These are phyloP conservation scores for Psilocybe azurescens DNA, from an alignment of 768 basidiomycete species.

Conservation along the genomic window DNA sequence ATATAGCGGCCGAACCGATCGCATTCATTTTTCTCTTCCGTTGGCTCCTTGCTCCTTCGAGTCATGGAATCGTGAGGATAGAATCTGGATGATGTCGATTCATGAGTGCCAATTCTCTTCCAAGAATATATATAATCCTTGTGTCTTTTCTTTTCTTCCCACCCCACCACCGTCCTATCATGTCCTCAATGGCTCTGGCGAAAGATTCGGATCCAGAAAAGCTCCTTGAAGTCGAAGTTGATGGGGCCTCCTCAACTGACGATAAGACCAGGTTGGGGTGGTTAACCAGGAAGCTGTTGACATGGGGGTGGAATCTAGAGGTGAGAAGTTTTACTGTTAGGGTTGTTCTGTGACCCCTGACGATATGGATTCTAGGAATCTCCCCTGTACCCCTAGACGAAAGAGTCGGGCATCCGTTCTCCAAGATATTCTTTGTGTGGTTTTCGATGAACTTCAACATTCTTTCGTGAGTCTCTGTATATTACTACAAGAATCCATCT, in stretches of 20 bases:
- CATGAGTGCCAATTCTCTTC: neutral
- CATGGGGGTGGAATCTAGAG: constrained; percentile 14
- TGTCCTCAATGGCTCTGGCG: neutral
- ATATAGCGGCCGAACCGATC: neutral
- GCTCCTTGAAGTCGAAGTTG: neutral
- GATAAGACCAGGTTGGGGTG: neutral
- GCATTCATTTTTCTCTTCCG: neutral
- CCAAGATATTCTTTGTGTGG: constrained; percentile 80
- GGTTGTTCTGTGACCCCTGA: neutral
- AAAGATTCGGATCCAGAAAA: constrained; percentile 7
- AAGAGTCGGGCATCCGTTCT: constrained; percentile 63
- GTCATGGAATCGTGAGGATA: neutral
- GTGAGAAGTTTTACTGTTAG: neutral
- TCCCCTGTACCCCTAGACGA: constrained; percentile 60
- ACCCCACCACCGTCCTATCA: neutral
- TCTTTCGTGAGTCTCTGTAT: constrained; percentile 44
- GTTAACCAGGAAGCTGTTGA: constrained; percentile 12
- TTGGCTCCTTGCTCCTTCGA: neutral
- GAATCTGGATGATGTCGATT: neutral
- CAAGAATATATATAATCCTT: neutral
- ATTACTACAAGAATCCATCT: too few relatives aligned
- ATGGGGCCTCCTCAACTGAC: neutral
- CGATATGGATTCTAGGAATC: constrained; percentile 42
- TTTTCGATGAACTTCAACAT: constrained; percentile 77
- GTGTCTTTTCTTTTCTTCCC: neutral